These are phyloP conservation scores for Endocalyx cinctus DNA, from an alignment of 2,329 filamentous ascomycete genomes.

Conservation along the genomic window DNA sequence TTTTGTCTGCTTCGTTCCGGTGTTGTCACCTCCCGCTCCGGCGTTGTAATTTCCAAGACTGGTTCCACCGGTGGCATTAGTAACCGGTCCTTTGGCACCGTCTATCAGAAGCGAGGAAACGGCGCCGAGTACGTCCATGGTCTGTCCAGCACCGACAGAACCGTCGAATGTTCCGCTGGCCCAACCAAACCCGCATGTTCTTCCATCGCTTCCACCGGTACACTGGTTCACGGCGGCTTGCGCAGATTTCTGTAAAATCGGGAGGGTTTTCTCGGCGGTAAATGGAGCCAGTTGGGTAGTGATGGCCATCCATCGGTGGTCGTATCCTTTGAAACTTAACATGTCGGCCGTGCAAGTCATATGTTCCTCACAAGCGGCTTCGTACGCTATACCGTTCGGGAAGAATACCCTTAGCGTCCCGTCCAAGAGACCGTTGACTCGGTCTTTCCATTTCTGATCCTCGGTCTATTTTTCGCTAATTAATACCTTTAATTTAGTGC, in stretches of 20 bases:
- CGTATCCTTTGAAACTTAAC: slow-evolving; percentile 55
- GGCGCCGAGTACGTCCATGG: slow-evolving; percentile 55
- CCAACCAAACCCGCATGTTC: slow-evolving; percentile 48
- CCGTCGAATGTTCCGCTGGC: slow-evolving; percentile 43
- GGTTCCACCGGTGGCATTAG: slow-evolving; percentile 47
- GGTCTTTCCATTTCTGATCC: slow-evolving; percentile 38
- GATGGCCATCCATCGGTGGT: slow-evolving; percentile 47
- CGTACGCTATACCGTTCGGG: slow-evolving; percentile 44
- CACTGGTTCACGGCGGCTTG: slow-evolving; percentile 34
- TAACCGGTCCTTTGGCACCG: slow-evolving; percentile 36
- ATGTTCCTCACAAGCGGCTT: slow-evolving; percentile 47
- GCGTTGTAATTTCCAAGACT: slow-evolving; percentile 41
- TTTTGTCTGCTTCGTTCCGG: slow-evolving; percentile 26
- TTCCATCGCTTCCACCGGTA: slow-evolving; percentile 29
- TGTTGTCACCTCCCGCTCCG: slow-evolving; percentile 30
- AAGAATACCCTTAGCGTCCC: slow-evolving; percentile 45
- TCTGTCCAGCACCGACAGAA: slow-evolving; percentile 53
- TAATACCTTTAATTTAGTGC: slow-evolving; percentile 4
- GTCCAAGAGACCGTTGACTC: slow-evolving; percentile 43
- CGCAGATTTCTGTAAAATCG: slow-evolving; percentile 33
- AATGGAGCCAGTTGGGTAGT: slow-evolving; percentile 36
- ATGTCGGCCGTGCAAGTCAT: slow-evolving; percentile 53
- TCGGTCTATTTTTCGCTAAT: slow-evolving; percentile 25
- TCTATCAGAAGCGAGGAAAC: slow-evolving; percentile 48
- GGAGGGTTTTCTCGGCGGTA: slow-evolving; percentile 29